Conservation (phyloP, 345 rosid genomes). For the Salix arbutifolia region DNA sequence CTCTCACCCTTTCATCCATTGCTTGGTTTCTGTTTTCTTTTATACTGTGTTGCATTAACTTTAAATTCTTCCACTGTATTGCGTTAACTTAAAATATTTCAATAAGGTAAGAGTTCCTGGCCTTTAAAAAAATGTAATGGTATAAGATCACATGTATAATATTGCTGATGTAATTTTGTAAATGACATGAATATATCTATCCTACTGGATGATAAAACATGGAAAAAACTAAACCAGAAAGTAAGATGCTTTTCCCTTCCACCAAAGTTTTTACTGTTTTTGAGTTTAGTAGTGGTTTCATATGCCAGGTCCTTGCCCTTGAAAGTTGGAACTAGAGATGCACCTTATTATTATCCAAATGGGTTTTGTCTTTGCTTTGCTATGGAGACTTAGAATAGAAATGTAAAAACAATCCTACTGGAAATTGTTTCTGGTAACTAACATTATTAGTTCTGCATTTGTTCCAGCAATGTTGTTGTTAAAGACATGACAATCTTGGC, state of each 20-base stretch:
- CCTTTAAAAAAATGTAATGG: neutral
- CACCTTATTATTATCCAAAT: neutral
- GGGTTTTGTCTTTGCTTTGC: neutral
- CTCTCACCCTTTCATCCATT: neutral
- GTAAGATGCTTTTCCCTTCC: neutral
- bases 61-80: neutral
- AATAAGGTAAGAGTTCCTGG: neutral
- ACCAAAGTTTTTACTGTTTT: neutral
- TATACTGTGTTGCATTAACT: neutral
- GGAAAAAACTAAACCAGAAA: neutral
- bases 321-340: neutral
- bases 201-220: neutral
- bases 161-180: neutral
- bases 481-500: constrained; percentile 84
- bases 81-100: neutral
- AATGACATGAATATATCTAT: neutral
- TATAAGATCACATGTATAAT: neutral
- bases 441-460: constrained; percentile 1
- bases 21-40: neutral
- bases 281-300: neutral
- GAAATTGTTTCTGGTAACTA: constrained; percentile 6
- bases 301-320: neutral
- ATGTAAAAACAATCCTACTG: neutral
- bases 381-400: neutral
- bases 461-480: constrained; percentile 75